Conservation (phyloP, 148 eudicot species). For the Fagopyrum esculentum region DNA sequence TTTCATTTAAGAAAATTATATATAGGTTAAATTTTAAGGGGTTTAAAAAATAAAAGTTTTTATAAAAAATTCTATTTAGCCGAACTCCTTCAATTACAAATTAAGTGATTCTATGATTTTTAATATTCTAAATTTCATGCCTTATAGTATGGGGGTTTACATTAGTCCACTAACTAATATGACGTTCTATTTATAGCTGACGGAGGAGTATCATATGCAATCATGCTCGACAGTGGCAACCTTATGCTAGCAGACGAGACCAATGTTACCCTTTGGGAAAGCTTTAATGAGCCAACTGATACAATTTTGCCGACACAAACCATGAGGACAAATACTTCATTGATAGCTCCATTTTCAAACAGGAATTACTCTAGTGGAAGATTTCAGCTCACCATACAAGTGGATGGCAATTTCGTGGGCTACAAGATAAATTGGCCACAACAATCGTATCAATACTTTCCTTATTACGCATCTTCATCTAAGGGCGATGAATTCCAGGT, state of each 20-base stretch:
- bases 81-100: too few species aligned
- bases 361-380: conserved; percentile 16
- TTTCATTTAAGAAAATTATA: too few species aligned
- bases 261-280: conserved; percentile 16
- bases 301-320: conserved; percentile 17
- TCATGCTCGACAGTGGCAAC: conserved; percentile 10
- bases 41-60: too few species aligned
- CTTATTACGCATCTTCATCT: not conserved
- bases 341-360: not conserved
- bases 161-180: too few species aligned
- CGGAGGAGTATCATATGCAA: not conserved
- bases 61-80: too few species aligned
- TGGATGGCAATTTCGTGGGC: conserved; percentile 17
- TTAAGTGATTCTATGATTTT: too few species aligned
- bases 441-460: not conserved
- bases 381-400: conserved; percentile 8
- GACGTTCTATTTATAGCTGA: too few species aligned
- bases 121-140: too few species aligned
- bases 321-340: not conserved
- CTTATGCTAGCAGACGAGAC: conserved; percentile 16
- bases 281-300: conserved; percentile 15
- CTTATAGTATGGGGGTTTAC: too few species aligned
- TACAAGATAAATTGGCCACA: not conserved
- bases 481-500: conserved; percentile 14
- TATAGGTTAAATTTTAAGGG: too few species aligned